Evolutionary conservation across 371 early-diverging fungal species (phyloP), one percentile per base, ranked within the genome.

Genomic region (Syncephalastrum monosporum): DNA sequence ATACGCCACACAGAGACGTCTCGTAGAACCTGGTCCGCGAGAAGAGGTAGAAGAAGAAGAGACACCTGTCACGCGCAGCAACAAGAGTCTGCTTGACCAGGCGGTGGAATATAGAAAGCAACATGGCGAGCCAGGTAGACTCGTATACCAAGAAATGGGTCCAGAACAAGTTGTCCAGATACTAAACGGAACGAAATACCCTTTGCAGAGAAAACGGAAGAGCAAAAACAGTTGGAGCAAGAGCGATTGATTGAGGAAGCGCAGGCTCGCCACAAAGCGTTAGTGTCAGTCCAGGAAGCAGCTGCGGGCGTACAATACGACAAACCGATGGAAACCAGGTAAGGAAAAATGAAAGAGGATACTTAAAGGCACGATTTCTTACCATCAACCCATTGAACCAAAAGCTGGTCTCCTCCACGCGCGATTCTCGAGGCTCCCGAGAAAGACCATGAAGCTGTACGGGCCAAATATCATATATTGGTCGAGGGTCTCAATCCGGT

Each of bases 221-320:
- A 84, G 27, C 89, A 96, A 67, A 90, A 88, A 64, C 82, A 84
- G 33, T 55, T 90, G 12, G 96, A 95, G 49, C 86, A 94, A 64
- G 95, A 95, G 69, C 69, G 75, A 56, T 82, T 84, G 56, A 86
- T 97, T 57, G 81, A 95, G 63, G 85, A 88, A 58, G 94, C 93
- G 0, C 90, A 94, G 46, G 77, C 90, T 6, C 80, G 84, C 45
- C 79, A 87, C 59, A 94, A 92, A 57, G 86, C 88, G 42, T 71
- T 96, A 43, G 86, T 90, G 3, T 93, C 94, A 14, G 94, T 85
- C 21, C 82, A 84, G 55, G 96, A 96, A 69, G 80, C 94, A 42
- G 96, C 96, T 1, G 74, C 88, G 54, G 95, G 93, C 42, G 88
- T 92, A 14, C 77, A 77, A 6, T 97, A 97, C 67, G 90, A 83